A percentile compares a stretch with the other conserved stretches of the same genome.
These are phyloP conservation scores for Pholiota molesta DNA, from an alignment of 768 basidiomycete species.

Conservation along the genomic window DNA sequence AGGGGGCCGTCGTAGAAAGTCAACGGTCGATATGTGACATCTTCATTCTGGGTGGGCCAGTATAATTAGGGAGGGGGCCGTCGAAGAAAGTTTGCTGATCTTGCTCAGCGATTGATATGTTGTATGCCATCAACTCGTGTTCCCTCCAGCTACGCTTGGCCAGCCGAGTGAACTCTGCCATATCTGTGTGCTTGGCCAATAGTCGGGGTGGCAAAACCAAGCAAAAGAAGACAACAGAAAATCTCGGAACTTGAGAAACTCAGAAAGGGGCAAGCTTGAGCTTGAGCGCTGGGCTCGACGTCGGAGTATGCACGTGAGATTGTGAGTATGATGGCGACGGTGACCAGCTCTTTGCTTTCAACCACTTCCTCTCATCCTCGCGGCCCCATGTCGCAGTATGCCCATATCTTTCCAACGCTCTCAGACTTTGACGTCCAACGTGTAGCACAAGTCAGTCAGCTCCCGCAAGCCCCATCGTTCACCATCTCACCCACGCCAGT, in stretches of 20 bases:
- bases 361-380: slow-evolving; percentile 1
- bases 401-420: slow-evolving; percentile 53
- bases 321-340: no score
- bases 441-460: slow-evolving; percentile 58
- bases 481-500: slow-evolving; percentile 41
- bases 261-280: no score
- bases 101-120: slow-evolving; percentile 24
- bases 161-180: no score
- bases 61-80: slow-evolving; percentile 22
- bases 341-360: not conserved
- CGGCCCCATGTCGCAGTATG: slow-evolving; percentile 31
- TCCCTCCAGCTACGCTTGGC: not conserved
- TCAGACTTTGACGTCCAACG: slow-evolving; percentile 55
- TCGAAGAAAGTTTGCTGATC: slow-evolving; percentile 29
- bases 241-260: no score
- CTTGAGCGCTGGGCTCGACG: no score
- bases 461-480: slow-evolving; percentile 25
- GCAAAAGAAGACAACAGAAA: no score
- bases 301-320: no score
- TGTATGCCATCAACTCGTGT: slow-evolving; percentile 28
- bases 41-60: slow-evolving; percentile 8
- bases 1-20: no score
- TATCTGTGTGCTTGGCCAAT: no score
- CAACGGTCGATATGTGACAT: no score
- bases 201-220: no score